Evolutionary conservation across 176 grass and related monocot genomes (phyloP).

Genomic region (Avena sativa): DNA sequence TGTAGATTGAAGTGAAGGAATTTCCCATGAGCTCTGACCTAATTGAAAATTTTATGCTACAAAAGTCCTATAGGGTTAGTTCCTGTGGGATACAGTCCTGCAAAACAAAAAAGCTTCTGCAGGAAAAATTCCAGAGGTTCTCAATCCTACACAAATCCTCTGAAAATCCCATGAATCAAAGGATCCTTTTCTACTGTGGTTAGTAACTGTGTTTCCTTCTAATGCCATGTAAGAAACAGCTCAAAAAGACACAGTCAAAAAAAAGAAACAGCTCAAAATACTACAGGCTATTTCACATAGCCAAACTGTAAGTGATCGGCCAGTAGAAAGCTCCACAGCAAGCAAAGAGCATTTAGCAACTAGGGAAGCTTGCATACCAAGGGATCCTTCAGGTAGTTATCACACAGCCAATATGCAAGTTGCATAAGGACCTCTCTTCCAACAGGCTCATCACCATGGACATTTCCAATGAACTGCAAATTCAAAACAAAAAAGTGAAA

Average conservation of each 20-base stretch:
- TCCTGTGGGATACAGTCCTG: too few species aligned
- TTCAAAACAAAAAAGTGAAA: background rate
- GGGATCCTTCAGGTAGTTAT: constrained; percentile 83
- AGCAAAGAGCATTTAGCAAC: background rate
- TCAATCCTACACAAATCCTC: too few species aligned
- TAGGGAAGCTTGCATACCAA: constrained; percentile 56
- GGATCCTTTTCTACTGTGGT: background rate
- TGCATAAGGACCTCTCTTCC: constrained; percentile 89
- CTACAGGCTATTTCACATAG: background rate
- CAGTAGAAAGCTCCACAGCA: constrained; percentile 1
- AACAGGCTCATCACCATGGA: constrained; percentile 95
- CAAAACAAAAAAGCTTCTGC: too few species aligned
- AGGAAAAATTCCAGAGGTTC: too few species aligned
- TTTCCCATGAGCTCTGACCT: too few species aligned
- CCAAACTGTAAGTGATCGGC: background rate
- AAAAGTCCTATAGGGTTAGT: too few species aligned
- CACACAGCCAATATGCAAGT: constrained; percentile 92
- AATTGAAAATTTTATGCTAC: too few species aligned
- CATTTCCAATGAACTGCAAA: constrained; percentile 91
- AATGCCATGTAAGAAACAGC: background rate
- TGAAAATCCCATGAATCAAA: too few species aligned
- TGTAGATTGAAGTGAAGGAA: too few species aligned
- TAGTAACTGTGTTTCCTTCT: background rate
- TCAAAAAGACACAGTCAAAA: background rate
- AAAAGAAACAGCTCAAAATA: background rate